These are phyloP conservation scores for Hemerocallis citrina DNA, from an alignment of 106 monocot genomes.

Conservation along the genomic window DNA sequence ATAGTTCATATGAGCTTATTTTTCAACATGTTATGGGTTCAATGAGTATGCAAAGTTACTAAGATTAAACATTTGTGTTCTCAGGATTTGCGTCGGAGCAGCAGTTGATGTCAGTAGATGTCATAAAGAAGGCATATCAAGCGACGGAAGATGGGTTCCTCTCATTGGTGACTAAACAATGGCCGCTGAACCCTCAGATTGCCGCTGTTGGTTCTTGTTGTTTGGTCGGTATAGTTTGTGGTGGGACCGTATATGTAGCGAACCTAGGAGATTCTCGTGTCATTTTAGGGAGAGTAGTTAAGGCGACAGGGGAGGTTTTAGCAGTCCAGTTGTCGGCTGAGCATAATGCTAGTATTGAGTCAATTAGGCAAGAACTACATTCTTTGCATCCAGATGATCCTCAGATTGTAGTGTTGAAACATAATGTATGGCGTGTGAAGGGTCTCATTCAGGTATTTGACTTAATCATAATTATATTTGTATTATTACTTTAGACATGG, in stretches of 20 bases:
- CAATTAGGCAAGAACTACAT: conserved; percentile 22
- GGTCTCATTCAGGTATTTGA: conserved; percentile 30
- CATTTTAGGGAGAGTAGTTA: conserved; percentile 23
- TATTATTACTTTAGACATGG: no score
- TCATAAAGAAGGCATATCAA: conserved; percentile 23
- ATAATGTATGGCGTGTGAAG: conserved; percentile 38
- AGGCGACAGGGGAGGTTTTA: conserved; percentile 10
- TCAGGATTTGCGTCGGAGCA: conserved; percentile 30
- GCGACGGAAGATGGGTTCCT: conserved; percentile 29
- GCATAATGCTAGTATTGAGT: conserved; percentile 28
- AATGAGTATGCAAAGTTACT: neutral
- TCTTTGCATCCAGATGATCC: conserved; percentile 30
- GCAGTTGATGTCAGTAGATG: conserved; percentile 21
- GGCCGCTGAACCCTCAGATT: conserved; percentile 23
- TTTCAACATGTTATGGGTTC: neutral
- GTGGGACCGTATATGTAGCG: conserved; percentile 20
- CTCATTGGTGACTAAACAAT: conserved; percentile 15
- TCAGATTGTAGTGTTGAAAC: conserved; percentile 24
- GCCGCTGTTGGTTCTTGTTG: conserved; percentile 29
- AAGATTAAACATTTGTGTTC: neutral
- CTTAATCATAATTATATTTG: no score
- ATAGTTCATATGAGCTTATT: neutral
- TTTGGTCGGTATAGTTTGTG: conserved; percentile 18
- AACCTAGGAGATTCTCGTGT: conserved; percentile 28
- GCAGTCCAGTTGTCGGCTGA: conserved; percentile 27